phyloP scores from a whole-genome alignment of 1,139 yeast species.

The Suhomyces anneliseae region DNA sequence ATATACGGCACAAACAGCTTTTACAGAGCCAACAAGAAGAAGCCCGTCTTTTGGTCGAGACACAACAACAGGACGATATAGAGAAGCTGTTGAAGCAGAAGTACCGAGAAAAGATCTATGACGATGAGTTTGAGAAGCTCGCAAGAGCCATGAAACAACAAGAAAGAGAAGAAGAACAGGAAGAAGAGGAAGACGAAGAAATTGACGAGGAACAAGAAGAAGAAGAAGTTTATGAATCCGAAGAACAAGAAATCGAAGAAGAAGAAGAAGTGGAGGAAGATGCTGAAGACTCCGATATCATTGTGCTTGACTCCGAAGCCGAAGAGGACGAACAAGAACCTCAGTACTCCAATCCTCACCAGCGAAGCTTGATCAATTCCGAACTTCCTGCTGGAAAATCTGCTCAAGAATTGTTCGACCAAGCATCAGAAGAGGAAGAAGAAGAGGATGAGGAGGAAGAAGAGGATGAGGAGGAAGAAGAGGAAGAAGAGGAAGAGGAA shows the following conservation, averaged over 20 bases:
- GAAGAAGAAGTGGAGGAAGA: conserved; percentile 1
- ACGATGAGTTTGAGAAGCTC: conserved; percentile 42
- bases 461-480: conserved; percentile 7
- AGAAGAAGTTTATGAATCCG: conserved; percentile 7
- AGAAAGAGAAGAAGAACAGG: conserved; percentile 7
- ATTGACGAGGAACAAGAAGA: conserved; percentile 9
- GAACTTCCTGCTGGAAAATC: neutral
- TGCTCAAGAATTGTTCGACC: neutral
- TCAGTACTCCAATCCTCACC: neutral
- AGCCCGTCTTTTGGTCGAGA: conserved; percentile 21
- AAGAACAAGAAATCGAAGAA: conserved; percentile 2
- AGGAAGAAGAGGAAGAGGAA: conserved; percentile 5
- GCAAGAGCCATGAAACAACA: conserved; percentile 23
- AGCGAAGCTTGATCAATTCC: neutral
- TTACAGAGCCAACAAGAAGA: conserved; percentile 40
- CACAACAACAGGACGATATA: conserved; percentile 28
- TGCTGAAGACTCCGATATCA: conserved; percentile 2
- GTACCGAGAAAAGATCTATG: conserved; percentile 31
- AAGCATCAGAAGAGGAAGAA: neutral
- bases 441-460: conserved; percentile 3
- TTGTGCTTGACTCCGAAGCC: conserved; percentile 2
- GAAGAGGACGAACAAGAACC: neutral
- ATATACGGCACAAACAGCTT: conserved; percentile 40
- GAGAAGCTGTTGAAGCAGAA: conserved; percentile 30
- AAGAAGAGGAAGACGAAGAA: conserved; percentile 9